These are phyloP conservation scores for Lactarius quietus DNA, from an alignment of 768 basidiomycete genomes.

Conservation along the genomic window DNA sequence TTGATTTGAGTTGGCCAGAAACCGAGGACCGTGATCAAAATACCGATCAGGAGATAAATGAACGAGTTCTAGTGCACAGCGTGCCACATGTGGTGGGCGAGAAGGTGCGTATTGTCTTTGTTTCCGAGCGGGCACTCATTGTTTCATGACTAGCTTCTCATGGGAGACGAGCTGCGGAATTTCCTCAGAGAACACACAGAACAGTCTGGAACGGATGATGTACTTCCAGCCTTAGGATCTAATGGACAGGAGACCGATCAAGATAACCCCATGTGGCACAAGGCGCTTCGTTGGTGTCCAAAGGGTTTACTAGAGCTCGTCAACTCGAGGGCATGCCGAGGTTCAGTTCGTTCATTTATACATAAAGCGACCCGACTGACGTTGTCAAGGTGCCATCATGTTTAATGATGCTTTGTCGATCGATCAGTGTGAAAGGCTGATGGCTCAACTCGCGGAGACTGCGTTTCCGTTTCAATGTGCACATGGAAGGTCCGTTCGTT, in stretches of 20 bases:
- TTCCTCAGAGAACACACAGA: slow-evolving; percentile 71
- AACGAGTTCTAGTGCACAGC: slow-evolving; percentile 58
- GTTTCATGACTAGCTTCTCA: slow-evolving; percentile 46
- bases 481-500: slow-evolving; percentile 68
- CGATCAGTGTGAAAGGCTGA: slow-evolving; percentile 66
- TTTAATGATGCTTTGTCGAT: slow-evolving; percentile 78
- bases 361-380: slow-evolving; percentile 2
- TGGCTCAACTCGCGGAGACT: slow-evolving; percentile 64
- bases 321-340: slow-evolving; percentile 95
- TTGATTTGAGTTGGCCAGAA: slow-evolving; percentile 45
- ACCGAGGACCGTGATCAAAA: slow-evolving; percentile 28
- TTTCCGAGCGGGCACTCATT: slow-evolving; percentile 7
- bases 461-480: slow-evolving; percentile 94
- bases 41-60: slow-evolving; percentile 41
- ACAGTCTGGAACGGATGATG: slow-evolving; percentile 50
- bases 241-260: neutral
- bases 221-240: slow-evolving; percentile 23
- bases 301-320: slow-evolving; percentile 73
- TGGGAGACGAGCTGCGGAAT: slow-evolving; percentile 68
- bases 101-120: slow-evolving; percentile 42
- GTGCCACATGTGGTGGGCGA: slow-evolving; percentile 71
- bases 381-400: slow-evolving; percentile 83
- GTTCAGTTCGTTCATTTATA: slow-evolving; percentile 37
- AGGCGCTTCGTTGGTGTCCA: slow-evolving; percentile 80
- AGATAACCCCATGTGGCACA: slow-evolving; percentile 49